Percentiles rank a stretch among this genome's conserved stretches.
Conservation (phyloP, 441 rosid genomes). For the Erodium texanum region DNA sequence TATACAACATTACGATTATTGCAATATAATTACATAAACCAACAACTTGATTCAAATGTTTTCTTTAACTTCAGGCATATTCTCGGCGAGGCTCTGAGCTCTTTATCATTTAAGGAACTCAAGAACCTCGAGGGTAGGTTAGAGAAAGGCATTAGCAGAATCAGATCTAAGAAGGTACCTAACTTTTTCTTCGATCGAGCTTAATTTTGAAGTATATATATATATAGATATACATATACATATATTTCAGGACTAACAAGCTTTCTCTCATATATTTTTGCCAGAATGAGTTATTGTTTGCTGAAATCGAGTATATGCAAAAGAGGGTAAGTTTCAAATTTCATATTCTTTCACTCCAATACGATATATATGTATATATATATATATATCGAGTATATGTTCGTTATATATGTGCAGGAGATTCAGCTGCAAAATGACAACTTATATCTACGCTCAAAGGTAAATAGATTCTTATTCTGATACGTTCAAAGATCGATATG, state of each 20-base stretch:
- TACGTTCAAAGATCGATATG: no score
- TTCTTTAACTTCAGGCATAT: slow-evolving; percentile 45
- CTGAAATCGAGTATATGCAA: slow-evolving; percentile 79
- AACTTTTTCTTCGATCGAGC: no score
- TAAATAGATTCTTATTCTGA: slow-evolving; percentile 7
- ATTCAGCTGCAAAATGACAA: slow-evolving; percentile 76
- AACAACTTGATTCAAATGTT: no score
- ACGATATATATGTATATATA: no score
- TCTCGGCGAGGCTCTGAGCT: slow-evolving; percentile 65
- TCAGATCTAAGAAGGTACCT: slow-evolving; percentile 83
- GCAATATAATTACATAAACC: no score
- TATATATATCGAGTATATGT: not conserved
- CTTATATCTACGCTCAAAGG: slow-evolving; percentile 66
- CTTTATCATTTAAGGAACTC: slow-evolving; percentile 65
- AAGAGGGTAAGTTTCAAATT: slow-evolving; percentile 46
- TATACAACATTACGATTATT: no score
- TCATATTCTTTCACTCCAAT: no score
- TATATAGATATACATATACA: no score
- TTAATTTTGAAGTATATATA: no score
- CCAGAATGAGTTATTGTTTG: slow-evolving; percentile 61
- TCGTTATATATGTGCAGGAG: slow-evolving; percentile 42
- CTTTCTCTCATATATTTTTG: not conserved
- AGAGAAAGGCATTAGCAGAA: slow-evolving; percentile 68
- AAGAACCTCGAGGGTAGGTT: slow-evolving; percentile 66
- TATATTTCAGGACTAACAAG: slow-evolving; percentile 2